Conservation (phyloP, 2,329 filamentous ascomycete species). For the Curvularia lunata region DNA sequence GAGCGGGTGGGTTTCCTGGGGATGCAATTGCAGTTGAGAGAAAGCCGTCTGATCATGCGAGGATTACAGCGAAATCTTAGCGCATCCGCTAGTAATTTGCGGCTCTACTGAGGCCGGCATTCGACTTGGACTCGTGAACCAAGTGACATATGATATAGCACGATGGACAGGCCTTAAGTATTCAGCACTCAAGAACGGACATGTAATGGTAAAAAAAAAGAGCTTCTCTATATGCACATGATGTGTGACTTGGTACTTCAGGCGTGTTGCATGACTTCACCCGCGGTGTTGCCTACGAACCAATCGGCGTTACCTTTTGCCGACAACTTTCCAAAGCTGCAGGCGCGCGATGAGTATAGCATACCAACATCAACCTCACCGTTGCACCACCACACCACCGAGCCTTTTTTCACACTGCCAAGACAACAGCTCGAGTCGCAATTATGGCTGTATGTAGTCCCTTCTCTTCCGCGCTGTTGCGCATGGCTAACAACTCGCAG, state of each 20-base stretch:
- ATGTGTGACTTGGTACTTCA: not conserved
- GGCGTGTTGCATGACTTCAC: slow-evolving; percentile 2
- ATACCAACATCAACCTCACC: slow-evolving; percentile 2
- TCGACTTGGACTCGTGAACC: not conserved
- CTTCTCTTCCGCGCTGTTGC: not conserved
- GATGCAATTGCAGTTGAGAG: not conserved
- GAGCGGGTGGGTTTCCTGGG: not conserved
- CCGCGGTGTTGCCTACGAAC: slow-evolving; percentile 8
- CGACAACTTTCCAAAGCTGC: slow-evolving; percentile 23
- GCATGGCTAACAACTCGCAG: slow-evolving; percentile 29
- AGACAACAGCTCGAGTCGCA: slow-evolving; percentile 17
- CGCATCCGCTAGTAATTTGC: slow-evolving; percentile 17
- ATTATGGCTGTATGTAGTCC: slow-evolving; percentile 49
- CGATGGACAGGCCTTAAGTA: not conserved
- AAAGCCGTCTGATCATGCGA: not conserved
- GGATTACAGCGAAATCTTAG: slow-evolving; percentile 11
- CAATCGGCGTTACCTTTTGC: slow-evolving; percentile 23
- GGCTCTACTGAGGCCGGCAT: not conserved
- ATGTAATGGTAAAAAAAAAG: not conserved
- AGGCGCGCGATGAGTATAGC: slow-evolving; percentile 15
- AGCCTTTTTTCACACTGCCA: not conserved
- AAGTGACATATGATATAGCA: not conserved
- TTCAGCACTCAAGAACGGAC: not conserved
- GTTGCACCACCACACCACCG: slow-evolving; percentile 6
- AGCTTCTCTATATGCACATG: not conserved